These are phyloP conservation scores for Eleusine coracana DNA, from an alignment of 176 grass and related monocot species.

Conservation along the genomic window DNA sequence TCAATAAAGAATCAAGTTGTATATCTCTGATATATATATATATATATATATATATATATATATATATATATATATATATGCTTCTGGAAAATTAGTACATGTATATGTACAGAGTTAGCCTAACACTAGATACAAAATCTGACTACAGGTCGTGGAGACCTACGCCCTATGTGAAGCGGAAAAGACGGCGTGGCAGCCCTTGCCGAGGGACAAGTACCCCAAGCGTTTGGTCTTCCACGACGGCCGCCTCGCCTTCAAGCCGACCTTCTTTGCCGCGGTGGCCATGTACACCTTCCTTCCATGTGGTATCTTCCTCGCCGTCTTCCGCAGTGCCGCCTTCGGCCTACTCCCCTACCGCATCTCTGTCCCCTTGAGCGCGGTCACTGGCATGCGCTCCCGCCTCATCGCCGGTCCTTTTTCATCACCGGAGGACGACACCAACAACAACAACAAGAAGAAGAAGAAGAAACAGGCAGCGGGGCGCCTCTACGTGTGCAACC, in stretches of 20 bases:
- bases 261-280: conserved; percentile 44
- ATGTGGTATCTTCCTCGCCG: conserved; percentile 44
- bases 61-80: no score
- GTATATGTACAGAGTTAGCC: neutral
- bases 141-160: conserved; percentile 41
- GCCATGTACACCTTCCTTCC: conserved; percentile 80
- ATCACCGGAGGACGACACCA: neutral
- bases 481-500: conserved; percentile 76
- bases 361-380: conserved; percentile 50
- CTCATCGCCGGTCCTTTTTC: conserved; percentile 26
- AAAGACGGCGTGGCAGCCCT: conserved; percentile 52
- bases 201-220: conserved; percentile 52
- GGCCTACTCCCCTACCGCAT: conserved; percentile 61
- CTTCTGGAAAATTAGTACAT: no score
- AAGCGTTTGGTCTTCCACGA: conserved; percentile 75
- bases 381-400: conserved; percentile 58
- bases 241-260: conserved; percentile 70
- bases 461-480: neutral
- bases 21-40: no score
- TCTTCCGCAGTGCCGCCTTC: conserved; percentile 46
- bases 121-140: neutral
- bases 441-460: no score
- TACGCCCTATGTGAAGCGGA: conserved; percentile 48
- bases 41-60: no score
- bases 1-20: neutral